Evolutionary conservation across 2,329 filamentous ascomycete genomes (phyloP), one percentile per base, ranked within the genome.

Genomic region (Diplodia scrobiculata): DNA sequence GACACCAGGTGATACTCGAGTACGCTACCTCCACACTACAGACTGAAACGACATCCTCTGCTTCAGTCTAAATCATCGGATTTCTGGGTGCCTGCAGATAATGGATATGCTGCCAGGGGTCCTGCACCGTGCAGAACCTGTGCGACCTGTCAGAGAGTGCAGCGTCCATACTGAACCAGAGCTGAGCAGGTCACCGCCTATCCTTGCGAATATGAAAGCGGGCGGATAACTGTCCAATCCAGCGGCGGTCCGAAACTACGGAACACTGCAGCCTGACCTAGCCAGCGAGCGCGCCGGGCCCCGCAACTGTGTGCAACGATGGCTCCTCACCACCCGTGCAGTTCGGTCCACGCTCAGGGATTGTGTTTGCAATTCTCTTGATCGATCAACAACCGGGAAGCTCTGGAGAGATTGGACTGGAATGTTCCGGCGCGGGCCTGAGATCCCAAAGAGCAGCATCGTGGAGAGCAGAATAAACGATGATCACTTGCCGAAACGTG

Each of bases 71-170:
- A 7, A 17, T 21, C 17, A 21, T 14, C 25, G 32, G 38, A 45
- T 60, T 34, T 17, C 25, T 48, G 55, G 55, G 1, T 29, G 55
- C 41, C 58, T n/a, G 45, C 45, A 62, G 27, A 25, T 27, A 45
- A 11, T 50, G 9, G 45, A 29, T n/a, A n/a, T 48, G 27, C 41
- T 17, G n/a, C 38, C 51, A 65, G 51, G 29, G 52, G 32, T 9
- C 38, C 6, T 45, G 9, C 19, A n/a, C 41, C 58, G 52, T 52
- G 63, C 41, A 41, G 53, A 45, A 38, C 29, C 63, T 11, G 52
- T 29, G 41, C 53, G 41, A 29, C 63, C 52, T 58, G 63, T 65
- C 51, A 58, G 52, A 65, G 52, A 65, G 32, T 58, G 29, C 45
- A 7, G 17, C 41, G 11, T 32, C 41, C n/a, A 55, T 45, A 14